Conservation (phyloP, 2,329 filamentous ascomycete genomes). For the Teratosphaeriaceae sp. region DNA sequence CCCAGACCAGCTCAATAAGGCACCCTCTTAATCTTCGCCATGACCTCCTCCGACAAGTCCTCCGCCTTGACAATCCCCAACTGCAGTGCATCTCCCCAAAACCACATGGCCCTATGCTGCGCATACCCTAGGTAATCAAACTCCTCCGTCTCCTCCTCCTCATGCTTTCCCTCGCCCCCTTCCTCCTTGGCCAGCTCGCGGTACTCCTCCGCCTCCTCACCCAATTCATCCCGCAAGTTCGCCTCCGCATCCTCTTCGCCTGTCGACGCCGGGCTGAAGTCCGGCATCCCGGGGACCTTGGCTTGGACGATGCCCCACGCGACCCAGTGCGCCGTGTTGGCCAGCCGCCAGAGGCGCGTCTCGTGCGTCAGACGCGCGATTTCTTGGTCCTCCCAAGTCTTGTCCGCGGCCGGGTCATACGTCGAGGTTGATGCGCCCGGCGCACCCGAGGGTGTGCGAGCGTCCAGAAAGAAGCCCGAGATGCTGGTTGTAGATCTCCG, state of each 20-base stretch:
- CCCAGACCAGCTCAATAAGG: too few species aligned
- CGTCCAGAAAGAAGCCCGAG: constrained; percentile 71
- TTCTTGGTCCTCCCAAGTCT: constrained; percentile 54
- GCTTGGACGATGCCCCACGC: constrained; percentile 97
- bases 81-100: constrained; percentile 83
- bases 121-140: constrained; percentile 94
- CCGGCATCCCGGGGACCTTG: constrained; percentile 67
- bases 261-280: constrained; percentile 27
- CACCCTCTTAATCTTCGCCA: constrained; percentile 60
- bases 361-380: constrained; percentile 69
- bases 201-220: constrained; percentile 22
- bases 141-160: constrained; percentile 58
- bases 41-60: constrained; percentile 66
- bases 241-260: constrained; percentile 21
- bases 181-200: constrained; percentile 17
- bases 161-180: constrained; percentile 27
- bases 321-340: constrained; percentile 86
- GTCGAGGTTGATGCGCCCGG: constrained; percentile 14
- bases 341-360: constrained; percentile 75
- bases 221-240: constrained; percentile 18
- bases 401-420: constrained; percentile 42
- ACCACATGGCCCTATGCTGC: constrained; percentile 83
- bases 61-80: constrained; percentile 68
- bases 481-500: constrained; percentile 36
- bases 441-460: constrained; percentile 45